Evolutionary conservation across 257 asterid genomes (phyloP), one percentile per base, ranked within the genome.

Genomic region (Przewalskia tangutica): DNA sequence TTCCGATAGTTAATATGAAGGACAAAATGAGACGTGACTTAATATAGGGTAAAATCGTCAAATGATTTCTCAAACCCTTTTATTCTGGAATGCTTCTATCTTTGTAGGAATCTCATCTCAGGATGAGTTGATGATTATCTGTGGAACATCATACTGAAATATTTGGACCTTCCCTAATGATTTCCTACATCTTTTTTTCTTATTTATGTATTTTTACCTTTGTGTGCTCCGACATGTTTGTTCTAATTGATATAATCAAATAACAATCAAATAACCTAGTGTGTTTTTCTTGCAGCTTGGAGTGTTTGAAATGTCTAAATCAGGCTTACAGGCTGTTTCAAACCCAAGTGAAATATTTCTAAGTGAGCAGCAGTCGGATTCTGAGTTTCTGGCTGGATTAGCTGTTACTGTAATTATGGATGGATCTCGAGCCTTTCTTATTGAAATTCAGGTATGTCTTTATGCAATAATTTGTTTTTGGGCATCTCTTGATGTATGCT

Each of bases 321-420:
- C 88, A 34, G 98, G 98, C 75, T 76, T 94, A 76, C 89, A 93
- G 89, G 97, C 91, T 71, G 91, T 94, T 84, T 82, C 91, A 82
- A 94, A 92, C 86, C 97, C 99, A 79, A 91, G 97, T 58, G 97
- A 91, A 88, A 94, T 95, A 88, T 95, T 91, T 88, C 86, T 94
- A 82, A 88, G 90, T 81, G 97, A 94, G 75, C 97, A 91, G 86
- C 89, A 90, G 81, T 88, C 95, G 40, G 93, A 92, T 85, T 92
- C 98, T 9, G 97, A 94, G 68, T 85, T 90, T 90, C 85, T 94
- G 77, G 99, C 94, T 8, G 99, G 99, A 56, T 75, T 90, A 79
- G 99, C 99, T 88, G 94, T 94, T 18, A 89, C 99, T 77, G 98
- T 94, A 76, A 84, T 94, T 76, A 68, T 94, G 94, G 98, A 94